Base-by-base conservation (phyloP, 306 rosid genomes). In the Trifolium dubium region DNA sequence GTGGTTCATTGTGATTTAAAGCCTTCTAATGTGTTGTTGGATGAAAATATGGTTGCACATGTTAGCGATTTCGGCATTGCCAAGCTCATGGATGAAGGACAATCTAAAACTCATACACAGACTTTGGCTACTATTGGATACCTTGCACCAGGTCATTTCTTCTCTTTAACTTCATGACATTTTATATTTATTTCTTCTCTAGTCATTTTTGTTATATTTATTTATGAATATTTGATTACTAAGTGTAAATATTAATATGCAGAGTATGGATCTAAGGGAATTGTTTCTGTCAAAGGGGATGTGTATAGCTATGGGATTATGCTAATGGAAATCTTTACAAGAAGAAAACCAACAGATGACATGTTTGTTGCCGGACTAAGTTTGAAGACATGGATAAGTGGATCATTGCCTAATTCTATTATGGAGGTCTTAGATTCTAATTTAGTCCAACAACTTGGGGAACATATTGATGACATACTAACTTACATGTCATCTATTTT, bases 61-160 rank as follows among this genome's bases (percentile, higher is more conserved):
- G 74, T 76, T 71, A 51, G 83, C 46, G 88, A 82, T 43, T 77
- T 77, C 35, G 35, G 85, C n/a, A 77, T 82, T 53, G 55, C 86
- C 6, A 85, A 82, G 39, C 80, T 85, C 47, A 68, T 82, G 60
- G 82, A 80, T 2, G 88, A 72, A 47, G 86, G 66, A 5, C 80
- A 77, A 68, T 69, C 69, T 58, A 43, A 72, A 31, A 47, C 53
- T 0, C 76, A 67, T 15, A 85, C 86, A 5, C 30, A 63, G 46
- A 79, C 86, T n/a, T 29, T 86, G 0, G 89, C 89, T 2, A 80
- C 87, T 7, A 43, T 78, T 46, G 89, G 87, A 5, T 86, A 83
- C 12, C 81, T 86, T 80, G 82, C 87, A 2, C 87, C 89, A 63
- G 85, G 85, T 83, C 9, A 58, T 58, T 66, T 66, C 17, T 19